Evolutionary conservation across 2,329 filamentous ascomycete species (phyloP).

Genomic region (Dactylonectria macrodidyma): DNA sequence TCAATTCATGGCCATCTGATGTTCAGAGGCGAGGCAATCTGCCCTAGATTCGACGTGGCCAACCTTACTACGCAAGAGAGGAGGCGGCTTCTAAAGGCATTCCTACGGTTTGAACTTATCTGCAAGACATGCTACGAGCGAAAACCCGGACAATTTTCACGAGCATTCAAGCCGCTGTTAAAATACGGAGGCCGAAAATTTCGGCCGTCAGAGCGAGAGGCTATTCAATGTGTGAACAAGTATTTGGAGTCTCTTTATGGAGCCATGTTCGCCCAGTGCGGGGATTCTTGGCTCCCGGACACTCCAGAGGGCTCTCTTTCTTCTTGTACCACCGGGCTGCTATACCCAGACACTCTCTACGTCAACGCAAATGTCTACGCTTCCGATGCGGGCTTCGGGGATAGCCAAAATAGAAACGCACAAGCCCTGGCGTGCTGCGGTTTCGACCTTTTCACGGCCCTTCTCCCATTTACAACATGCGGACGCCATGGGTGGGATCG

Average conservation of each 20-base stretch:
- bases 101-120: constrained; percentile 25
- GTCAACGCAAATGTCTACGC: constrained; percentile 6
- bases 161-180: neutral
- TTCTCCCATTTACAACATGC: constrained; percentile 1
- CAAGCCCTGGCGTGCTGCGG: neutral
- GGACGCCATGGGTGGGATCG: neutral
- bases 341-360: constrained; percentile 30
- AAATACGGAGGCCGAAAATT: constrained; percentile 2
- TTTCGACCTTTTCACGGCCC: constrained; percentile 4
- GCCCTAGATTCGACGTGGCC: constrained; percentile 10
- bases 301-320: neutral
- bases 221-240: constrained; percentile 23
- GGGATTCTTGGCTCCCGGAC: neutral
- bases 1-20: neutral
- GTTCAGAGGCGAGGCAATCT: constrained; percentile 19
- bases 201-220: neutral
- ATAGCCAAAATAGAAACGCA: neutral
- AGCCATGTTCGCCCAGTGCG: constrained; percentile 30
- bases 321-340: neutral
- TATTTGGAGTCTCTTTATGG: constrained; percentile 33
- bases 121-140: neutral
- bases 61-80: constrained; percentile 19
- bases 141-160: neutral
- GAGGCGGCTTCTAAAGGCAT: constrained; percentile 25
- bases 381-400: neutral